A percentile compares a stretch with the other conserved stretches of the same genome.
These are phyloP conservation scores for Castanopsis chinensis DNA, from an alignment of 306 rosid species.

Conservation along the genomic window DNA sequence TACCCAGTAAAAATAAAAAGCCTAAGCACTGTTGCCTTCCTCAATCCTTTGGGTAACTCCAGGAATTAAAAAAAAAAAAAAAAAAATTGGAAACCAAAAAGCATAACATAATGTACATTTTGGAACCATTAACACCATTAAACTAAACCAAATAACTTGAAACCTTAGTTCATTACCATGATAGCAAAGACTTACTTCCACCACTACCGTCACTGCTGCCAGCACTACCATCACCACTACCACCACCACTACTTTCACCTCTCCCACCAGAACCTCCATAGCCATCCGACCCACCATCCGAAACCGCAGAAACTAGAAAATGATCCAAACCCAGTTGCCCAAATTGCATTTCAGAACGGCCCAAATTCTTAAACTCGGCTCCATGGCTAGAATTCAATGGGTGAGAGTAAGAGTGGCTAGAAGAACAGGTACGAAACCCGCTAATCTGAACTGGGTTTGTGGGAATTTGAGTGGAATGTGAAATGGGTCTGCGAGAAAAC, in stretches of 20 bases:
- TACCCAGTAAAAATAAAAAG: too few species aligned
- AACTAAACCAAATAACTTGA: neutral
- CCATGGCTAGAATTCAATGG: conserved; percentile 14
- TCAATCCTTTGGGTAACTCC: too few species aligned
- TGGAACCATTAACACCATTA: neutral
- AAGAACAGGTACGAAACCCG: conserved; percentile 18
- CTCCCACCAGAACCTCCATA: conserved; percentile 46
- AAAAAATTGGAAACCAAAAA: neutral
- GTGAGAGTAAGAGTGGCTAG: conserved; percentile 8
- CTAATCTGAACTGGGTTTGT: conserved; percentile 24
- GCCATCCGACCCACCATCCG: conserved; percentile 47
- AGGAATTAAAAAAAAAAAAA: too few species aligned
- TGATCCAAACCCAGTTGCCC: conserved; percentile 18
- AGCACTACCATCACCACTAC: conserved; percentile 9
- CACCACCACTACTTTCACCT: conserved; percentile 27
- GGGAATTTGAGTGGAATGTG: conserved; percentile 15
- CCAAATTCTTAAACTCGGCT: conserved; percentile 10
- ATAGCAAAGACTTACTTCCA: conserved; percentile 55
- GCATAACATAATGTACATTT: neutral
- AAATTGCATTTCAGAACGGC: conserved; percentile 13
- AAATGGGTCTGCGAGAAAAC: conserved; percentile 19
- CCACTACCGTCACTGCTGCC: conserved; percentile 22
- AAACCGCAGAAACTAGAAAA: conserved; percentile 45
- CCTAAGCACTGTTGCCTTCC: too few species aligned
- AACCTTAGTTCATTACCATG: conserved; percentile 52